Percentiles rank a stretch among this genome's conserved stretches.
Evolutionary conservation across 495 filamentous ascomycete genomes (phyloP).

Genomic region (Xylaria scruposa): DNA sequence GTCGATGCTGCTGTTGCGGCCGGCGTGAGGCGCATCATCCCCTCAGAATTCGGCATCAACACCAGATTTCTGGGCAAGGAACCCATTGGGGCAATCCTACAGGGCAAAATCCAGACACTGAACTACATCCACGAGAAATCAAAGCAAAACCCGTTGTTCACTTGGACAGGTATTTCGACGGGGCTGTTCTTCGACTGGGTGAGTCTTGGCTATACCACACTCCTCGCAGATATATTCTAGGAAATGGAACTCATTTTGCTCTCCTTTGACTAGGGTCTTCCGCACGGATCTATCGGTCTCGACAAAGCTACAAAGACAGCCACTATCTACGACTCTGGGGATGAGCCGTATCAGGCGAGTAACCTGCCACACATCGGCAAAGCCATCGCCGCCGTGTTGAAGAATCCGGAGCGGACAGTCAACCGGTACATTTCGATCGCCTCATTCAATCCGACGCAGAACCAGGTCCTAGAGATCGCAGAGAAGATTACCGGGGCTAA

Average conservation of each 20-base stretch:
- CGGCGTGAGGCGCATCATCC: slow-evolving; percentile 67
- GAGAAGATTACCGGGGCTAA: slow-evolving; percentile 57
- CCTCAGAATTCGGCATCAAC: slow-evolving; percentile 68
- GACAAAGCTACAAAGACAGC: slow-evolving; percentile 53
- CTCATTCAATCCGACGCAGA: slow-evolving; percentile 60
- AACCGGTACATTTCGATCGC: slow-evolving; percentile 59
- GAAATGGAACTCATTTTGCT: not conserved
- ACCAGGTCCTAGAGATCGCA: slow-evolving; percentile 57
- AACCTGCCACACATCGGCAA: slow-evolving; percentile 55
- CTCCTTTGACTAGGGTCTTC: slow-evolving; percentile 44
- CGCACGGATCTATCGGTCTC: slow-evolving; percentile 44
- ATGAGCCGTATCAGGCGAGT: slow-evolving; percentile 55
- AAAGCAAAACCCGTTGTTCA: slow-evolving; percentile 47
- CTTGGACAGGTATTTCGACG: slow-evolving; percentile 58
- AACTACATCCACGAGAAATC: slow-evolving; percentile 56
- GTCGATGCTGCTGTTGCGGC: slow-evolving; percentile 67
- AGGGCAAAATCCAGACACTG: slow-evolving; percentile 55
- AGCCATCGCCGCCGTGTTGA: slow-evolving; percentile 56
- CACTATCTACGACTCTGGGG: slow-evolving; percentile 61
- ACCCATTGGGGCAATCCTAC: slow-evolving; percentile 52
- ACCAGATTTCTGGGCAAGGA: slow-evolving; percentile 41
- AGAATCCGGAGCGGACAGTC: slow-evolving; percentile 58
- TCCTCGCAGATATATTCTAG: not conserved
- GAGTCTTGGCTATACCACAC: slow-evolving; percentile 16
- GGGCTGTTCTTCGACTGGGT: slow-evolving; percentile 62